Evolutionary conservation across 2,329 filamentous ascomycete species (phyloP).

Genomic region (Pezicula radicicola): DNA sequence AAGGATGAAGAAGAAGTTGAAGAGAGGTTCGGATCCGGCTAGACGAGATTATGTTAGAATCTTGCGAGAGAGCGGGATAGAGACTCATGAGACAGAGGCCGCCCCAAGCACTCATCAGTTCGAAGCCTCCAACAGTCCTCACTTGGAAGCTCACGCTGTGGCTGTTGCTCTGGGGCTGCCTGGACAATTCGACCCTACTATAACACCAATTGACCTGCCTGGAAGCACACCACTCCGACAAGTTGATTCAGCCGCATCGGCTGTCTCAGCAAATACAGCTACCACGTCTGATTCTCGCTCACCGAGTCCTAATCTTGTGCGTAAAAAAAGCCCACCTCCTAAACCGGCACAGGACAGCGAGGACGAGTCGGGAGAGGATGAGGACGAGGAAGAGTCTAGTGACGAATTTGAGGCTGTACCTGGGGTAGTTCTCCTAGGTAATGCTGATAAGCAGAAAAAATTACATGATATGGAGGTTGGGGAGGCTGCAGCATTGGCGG

Average conservation of each 20-base stretch:
- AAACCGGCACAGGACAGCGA: constrained; percentile 26
- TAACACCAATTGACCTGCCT: constrained; percentile 49
- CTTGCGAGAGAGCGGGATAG: constrained; percentile 51
- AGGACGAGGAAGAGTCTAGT: constrained; percentile 26
- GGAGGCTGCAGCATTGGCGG: constrained; percentile 48
- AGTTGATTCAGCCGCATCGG: constrained; percentile 22
- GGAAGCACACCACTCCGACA: constrained; percentile 15
- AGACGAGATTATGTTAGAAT: constrained; percentile 64
- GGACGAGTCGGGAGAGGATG: constrained; percentile 34
- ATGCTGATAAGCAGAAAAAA: constrained; percentile 42
- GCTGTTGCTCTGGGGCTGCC: constrained; percentile 61
- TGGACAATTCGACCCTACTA: constrained; percentile 60
- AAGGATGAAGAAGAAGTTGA: constrained; percentile 68
- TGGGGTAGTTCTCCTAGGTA: constrained; percentile 21
- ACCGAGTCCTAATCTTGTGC: constrained; percentile 33
- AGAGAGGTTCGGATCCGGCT: constrained; percentile 61
- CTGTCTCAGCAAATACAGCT: constrained; percentile 17
- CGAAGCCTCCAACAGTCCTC: constrained; percentile 34
- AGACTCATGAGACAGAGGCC: constrained; percentile 27
- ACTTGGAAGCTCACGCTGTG: constrained; percentile 63
- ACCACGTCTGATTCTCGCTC: constrained; percentile 27
- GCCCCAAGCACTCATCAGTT: constrained; percentile 17
- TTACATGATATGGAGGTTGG: constrained; percentile 59
- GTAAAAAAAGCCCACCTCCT: constrained; percentile 30
- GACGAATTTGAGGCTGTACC: constrained; percentile 28